Percentiles rank a stretch among this genome's conserved stretches.
These are phyloP conservation scores for Thielaviopsis populi DNA, from an alignment of 2,329 filamentous ascomycete genomes.

Conservation along the genomic window DNA sequence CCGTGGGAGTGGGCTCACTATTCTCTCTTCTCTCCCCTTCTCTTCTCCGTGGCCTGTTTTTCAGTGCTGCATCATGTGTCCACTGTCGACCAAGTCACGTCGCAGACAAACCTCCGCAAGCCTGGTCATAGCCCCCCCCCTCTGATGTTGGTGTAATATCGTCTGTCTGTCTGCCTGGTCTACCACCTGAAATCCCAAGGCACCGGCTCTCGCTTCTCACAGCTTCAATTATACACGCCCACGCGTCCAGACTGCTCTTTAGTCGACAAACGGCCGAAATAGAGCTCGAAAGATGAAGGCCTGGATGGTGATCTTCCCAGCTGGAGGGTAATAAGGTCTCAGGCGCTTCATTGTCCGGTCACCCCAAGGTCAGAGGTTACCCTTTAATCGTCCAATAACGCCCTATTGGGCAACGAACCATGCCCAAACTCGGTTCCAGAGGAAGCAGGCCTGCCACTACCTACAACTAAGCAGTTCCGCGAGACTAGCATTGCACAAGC, in stretches of 20 bases:
- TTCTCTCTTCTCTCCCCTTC: neutral
- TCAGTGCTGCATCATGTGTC: neutral
- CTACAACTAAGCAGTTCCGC: neutral
- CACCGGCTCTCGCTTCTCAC: neutral
- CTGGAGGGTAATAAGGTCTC: neutral
- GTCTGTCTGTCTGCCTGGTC: neutral
- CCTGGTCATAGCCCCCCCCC: neutral
- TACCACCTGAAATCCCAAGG: constrained; percentile 1
- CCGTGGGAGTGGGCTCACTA: neutral
- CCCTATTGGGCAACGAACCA: neutral
- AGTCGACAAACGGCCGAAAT: no score
- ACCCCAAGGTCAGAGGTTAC: neutral
- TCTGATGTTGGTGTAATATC: neutral
- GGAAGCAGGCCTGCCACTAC: neutral
- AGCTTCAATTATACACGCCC: neutral
- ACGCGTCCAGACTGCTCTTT: no score
- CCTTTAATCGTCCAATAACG: neutral
- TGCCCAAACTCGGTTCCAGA: neutral
- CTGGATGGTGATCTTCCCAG: neutral
- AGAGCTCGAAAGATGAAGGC: neutral
- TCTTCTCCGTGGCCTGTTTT: no score
- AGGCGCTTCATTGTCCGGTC: neutral
- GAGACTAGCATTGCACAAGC: neutral
- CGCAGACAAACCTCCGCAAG: neutral
- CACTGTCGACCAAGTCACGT: neutral